These are phyloP conservation scores for Clarireedia paspali DNA, from an alignment of 2,329 filamentous ascomycete species.

Conservation along the genomic window DNA sequence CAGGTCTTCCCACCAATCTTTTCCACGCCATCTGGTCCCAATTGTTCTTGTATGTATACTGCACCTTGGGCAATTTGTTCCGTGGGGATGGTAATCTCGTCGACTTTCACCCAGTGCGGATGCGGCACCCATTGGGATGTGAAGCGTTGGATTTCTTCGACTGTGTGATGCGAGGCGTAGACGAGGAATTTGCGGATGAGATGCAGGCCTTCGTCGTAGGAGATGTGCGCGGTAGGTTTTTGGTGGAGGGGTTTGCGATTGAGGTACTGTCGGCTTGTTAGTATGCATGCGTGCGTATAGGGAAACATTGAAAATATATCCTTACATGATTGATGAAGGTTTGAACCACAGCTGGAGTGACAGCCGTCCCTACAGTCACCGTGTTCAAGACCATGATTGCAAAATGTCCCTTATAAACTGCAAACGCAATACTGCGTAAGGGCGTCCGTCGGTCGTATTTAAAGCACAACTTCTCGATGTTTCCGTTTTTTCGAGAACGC, in stretches of 20 bases:
- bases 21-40: slow-evolving; percentile 72
- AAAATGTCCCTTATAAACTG: too few relatives aligned
- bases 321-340: slow-evolving; percentile 79
- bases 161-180: slow-evolving; percentile 79
- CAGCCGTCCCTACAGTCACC: slow-evolving; percentile 70
- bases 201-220: slow-evolving; percentile 87
- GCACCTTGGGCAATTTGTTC: slow-evolving; percentile 61
- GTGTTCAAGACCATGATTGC: slow-evolving; percentile 54
- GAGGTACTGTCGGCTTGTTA: slow-evolving; percentile 53
- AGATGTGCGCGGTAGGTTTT: slow-evolving; percentile 83
- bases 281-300: not conserved
- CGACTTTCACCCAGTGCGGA: slow-evolving; percentile 78
- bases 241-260: slow-evolving; percentile 67
- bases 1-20: slow-evolving; percentile 74
- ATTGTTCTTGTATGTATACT: slow-evolving; percentile 57
- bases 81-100: slow-evolving; percentile 57
- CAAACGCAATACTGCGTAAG: too few relatives aligned
- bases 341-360: slow-evolving; percentile 80
- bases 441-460: too few relatives aligned
- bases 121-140: slow-evolving; percentile 87
- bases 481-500: too few relatives aligned
- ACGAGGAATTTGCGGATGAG: slow-evolving; percentile 79
- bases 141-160: slow-evolving; percentile 90
- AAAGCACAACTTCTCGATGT: too few relatives aligned
- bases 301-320: not conserved